Conservation (phyloP, 73 alveolate species). For the Blepharisma stoltei region DNA sequence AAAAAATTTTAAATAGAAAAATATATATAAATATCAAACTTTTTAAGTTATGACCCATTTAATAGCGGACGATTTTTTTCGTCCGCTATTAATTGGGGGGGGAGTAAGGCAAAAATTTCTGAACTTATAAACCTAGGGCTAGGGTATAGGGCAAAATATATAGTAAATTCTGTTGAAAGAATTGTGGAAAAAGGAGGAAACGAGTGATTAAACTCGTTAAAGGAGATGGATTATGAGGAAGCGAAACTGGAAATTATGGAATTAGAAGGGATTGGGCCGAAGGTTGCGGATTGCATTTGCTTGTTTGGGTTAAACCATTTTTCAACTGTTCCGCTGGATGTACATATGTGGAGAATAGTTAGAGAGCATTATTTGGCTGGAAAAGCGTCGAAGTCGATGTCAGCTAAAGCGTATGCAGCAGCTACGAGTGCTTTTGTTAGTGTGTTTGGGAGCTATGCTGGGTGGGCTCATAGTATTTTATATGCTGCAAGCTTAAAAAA, state of each 20-base stretch:
- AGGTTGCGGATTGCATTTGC: slow-evolving; percentile 72
- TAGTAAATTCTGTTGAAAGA: slow-evolving; percentile 36
- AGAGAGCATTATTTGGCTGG: slow-evolving; percentile 47
- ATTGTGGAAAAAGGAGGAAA: slow-evolving; percentile 66
- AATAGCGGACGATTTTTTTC: no score
- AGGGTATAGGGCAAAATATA: slow-evolving; percentile 68
- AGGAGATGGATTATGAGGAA: slow-evolving; percentile 40
- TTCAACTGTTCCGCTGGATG: slow-evolving; percentile 60
- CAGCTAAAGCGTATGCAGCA: slow-evolving; percentile 45
- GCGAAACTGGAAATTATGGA: slow-evolving; percentile 39
- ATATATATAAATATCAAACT: no score
- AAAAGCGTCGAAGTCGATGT: slow-evolving; percentile 32
- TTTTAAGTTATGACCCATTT: no score
- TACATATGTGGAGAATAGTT: slow-evolving; percentile 61
- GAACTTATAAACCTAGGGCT: slow-evolving; percentile 55
- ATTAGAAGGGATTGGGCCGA: slow-evolving; percentile 64
- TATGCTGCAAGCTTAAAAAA: slow-evolving; percentile 65
- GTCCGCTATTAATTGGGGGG: no score
- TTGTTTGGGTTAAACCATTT: slow-evolving; percentile 58
- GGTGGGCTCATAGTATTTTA: slow-evolving; percentile 77
- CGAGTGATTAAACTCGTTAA: slow-evolving; percentile 42
- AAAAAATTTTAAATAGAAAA: no score
- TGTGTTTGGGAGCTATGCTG: slow-evolving; percentile 59
- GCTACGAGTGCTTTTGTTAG: slow-evolving; percentile 42
- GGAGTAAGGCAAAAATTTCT: slow-evolving; percentile 44